phyloP scores from a whole-genome alignment of 139 green algal species.

The Eudorina sp. region DNA sequence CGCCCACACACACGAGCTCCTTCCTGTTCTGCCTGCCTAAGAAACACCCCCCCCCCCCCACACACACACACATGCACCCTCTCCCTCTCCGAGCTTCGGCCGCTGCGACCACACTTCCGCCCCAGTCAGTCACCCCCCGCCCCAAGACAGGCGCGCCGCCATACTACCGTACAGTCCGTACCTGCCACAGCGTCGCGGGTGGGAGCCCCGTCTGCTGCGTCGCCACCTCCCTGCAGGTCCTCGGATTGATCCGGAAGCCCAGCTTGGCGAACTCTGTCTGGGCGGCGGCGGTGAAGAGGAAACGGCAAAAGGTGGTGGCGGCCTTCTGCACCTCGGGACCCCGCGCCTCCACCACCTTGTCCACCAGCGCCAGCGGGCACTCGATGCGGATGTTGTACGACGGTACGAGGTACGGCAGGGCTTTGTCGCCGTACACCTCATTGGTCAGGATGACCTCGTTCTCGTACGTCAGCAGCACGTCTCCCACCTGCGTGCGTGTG shows the following conservation, averaged over 20 bases:
- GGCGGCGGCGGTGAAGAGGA: conserved; percentile 79
- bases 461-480: conserved; percentile 92
- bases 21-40: no score
- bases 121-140: no score
- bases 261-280: conserved; percentile 78
- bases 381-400: conserved; percentile 73
- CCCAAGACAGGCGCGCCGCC: no score
- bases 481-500: conserved; percentile 59
- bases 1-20: no score
- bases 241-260: conserved; percentile 75
- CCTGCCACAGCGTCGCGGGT: conserved; percentile 54
- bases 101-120: no score
- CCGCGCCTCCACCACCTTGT: conserved; percentile 62
- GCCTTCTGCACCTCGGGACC: conserved; percentile 62
- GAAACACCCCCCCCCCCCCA: no score
- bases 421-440: conserved; percentile 72
- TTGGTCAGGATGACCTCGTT: conserved; percentile 93
- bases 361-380: conserved; percentile 69
- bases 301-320: conserved; percentile 79
- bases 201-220: conserved; percentile 52
- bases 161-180: neutral
- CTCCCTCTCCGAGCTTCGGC: no score
- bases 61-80: no score
- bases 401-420: conserved; percentile 83
- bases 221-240: conserved; percentile 54